Conservation (phyloP, 495 filamentous ascomycete species). For the Penicillium cosmopolitanum region DNA sequence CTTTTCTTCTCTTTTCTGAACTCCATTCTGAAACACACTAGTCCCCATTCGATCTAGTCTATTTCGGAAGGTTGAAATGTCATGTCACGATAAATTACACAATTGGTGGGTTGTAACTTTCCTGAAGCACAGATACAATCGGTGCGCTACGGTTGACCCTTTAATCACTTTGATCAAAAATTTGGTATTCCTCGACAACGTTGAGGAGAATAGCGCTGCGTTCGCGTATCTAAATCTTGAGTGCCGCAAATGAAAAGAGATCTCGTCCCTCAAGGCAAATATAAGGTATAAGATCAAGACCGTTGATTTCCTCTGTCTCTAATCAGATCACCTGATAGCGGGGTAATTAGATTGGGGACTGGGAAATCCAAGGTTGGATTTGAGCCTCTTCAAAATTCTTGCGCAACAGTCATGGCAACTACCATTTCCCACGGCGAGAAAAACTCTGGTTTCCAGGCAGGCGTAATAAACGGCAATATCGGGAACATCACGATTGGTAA, state of each 20-base stretch:
- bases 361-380: neutral
- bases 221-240: conserved; percentile 1
- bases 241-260: conserved; percentile 9
- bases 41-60: conserved; percentile 5
- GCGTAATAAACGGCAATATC: neutral
- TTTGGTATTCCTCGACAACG: conserved; percentile 4
- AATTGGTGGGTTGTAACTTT: conserved; percentile 7
- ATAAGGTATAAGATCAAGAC: conserved; percentile 5
- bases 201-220: neutral
- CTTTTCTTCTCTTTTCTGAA: conserved; percentile 17
- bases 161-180: conserved; percentile 6
- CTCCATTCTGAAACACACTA: conserved; percentile 17
- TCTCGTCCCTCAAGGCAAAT: conserved; percentile 3
- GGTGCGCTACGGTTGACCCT: conserved; percentile 6
- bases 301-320: conserved; percentile 7
- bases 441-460: conserved; percentile 6
- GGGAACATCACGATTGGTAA: conserved; percentile 8
- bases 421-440: neutral
- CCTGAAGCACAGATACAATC: conserved; percentile 13
- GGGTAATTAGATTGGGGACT: conserved; percentile 2
- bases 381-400: neutral
- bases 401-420: neutral
- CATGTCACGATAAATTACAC: conserved; percentile 14
- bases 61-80: conserved; percentile 6
- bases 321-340: conserved; percentile 10